Base-by-base conservation (phyloP, 495 filamentous ascomycete genomes). In the Haplographium delicatum region DNA sequence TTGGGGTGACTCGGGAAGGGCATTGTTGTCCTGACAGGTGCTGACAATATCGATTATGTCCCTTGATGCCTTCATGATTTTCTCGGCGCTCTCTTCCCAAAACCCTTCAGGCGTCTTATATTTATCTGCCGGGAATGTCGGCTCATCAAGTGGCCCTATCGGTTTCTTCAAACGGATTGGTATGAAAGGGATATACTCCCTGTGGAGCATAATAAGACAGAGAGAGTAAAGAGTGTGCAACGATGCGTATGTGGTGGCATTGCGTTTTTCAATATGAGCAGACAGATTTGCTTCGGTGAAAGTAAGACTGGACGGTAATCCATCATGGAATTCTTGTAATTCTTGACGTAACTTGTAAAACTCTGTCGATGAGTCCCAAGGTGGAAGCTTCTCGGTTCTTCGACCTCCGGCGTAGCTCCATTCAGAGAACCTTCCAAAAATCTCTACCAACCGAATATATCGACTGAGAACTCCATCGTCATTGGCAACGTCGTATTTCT, bases 111-210 rank as follows among this genome's bases (percentile, higher is more conserved):
- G 54, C 60, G 80, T 61, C 54, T 66, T 70, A 57, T 58, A 69
- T 56, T 80, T 72, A 9, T 83, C 76, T 15, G 68, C 56, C 0
- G 76, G 69, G 53, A 88, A 84, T 1, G 75, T 69, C 2, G 87
- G 87, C 37, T 78, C 75, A 57, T 91, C 88, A 15, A 89, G 64
- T 0, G 89, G 88, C 0, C 88, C 89, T 19, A 76, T 61, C 0
- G 88, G 86, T 53, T 76, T 79, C 19, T 68, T 62, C 66, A 83
- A 88, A 2, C 79, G 80, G 16, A 90, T 64, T 6, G 89, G 85
- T 13, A 95, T 75, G 62, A 91, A 93, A 0, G 88, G 87, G 23
- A 94, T 74, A 60, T 88, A 91, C 58, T 89, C 82, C 50, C 88
- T 77, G 63, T 93, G 85, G 19, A 94, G 73, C 60, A 88, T 82